Evolutionary conservation across 2,329 filamentous ascomycete species (phyloP).

Genomic region (Pestalotiopsis sp.): DNA sequence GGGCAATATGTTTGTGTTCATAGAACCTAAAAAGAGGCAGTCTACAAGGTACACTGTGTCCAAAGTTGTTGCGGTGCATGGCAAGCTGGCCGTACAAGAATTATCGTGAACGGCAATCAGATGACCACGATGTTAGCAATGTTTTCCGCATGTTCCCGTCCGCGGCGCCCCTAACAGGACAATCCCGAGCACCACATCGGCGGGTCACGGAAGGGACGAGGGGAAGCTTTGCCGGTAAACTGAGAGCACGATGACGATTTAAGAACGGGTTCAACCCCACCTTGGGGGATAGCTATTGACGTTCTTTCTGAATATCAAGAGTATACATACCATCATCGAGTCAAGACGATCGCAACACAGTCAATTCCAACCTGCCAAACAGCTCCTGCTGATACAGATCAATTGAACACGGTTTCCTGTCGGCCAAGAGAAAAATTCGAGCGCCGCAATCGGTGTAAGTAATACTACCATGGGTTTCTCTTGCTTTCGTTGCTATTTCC

Average conservation of each 20-base stretch:
- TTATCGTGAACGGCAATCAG: neutral
- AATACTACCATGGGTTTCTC: neutral
- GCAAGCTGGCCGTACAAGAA: neutral
- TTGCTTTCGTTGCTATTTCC: slow-evolving; percentile 4
- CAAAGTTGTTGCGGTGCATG: neutral
- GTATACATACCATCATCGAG: neutral
- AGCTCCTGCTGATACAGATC: neutral
- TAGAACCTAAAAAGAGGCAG: neutral
- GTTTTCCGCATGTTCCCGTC: slow-evolving; percentile 16
- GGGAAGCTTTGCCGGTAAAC: slow-evolving; percentile 11
- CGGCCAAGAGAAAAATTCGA: neutral
- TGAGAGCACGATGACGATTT: slow-evolving; percentile 14
- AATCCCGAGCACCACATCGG: slow-evolving; percentile 11
- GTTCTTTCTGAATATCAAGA: neutral
- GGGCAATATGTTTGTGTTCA: no score
- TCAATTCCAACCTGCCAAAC: neutral
- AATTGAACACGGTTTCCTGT: neutral
- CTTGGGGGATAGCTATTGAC: neutral
- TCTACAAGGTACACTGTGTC: neutral
- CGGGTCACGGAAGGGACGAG: slow-evolving; percentile 15
- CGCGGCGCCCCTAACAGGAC: neutral
- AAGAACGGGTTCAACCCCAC: slow-evolving; percentile 12
- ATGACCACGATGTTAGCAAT: neutral
- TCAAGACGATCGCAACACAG: neutral
- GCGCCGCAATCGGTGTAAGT: slow-evolving; percentile 10